phyloP scores from a whole-genome alignment of 1,284 basidiomycete genomes.

The Ceratorhiza oryzae-sativae region DNA sequence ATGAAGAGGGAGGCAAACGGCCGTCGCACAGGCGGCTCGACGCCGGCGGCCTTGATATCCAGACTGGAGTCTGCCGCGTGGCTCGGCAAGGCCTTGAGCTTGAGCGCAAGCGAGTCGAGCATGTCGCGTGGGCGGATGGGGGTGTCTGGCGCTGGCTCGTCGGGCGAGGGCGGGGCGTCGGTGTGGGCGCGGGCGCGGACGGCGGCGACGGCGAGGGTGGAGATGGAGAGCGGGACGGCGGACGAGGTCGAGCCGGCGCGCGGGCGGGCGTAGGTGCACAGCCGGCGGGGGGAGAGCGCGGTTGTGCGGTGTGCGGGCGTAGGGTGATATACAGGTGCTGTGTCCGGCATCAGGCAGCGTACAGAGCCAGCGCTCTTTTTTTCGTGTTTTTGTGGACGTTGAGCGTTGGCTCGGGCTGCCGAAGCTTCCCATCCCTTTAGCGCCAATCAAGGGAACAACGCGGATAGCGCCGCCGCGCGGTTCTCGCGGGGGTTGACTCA shows the following conservation, averaged over 20 bases:
- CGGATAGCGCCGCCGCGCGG: slow-evolving; percentile 13
- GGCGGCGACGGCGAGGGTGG: not conserved
- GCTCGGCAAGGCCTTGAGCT: slow-evolving; percentile 32
- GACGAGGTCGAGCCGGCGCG: slow-evolving; percentile 17
- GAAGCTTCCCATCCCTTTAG: slow-evolving; percentile 7
- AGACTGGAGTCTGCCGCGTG: not conserved
- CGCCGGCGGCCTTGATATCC: not conserved
- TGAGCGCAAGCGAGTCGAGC: slow-evolving; percentile 35
- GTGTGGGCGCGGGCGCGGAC: slow-evolving; percentile 11
- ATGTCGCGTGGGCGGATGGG: slow-evolving; percentile 31
- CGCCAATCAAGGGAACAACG: slow-evolving; percentile 1
- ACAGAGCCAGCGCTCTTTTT: not conserved
- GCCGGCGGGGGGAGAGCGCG: slow-evolving; percentile 24
- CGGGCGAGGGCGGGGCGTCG: slow-evolving; percentile 14
- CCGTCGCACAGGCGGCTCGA: slow-evolving; percentile 5
- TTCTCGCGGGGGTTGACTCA: not conserved
- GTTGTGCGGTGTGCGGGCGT: slow-evolving; percentile 22
- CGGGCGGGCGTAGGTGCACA: slow-evolving; percentile 13
- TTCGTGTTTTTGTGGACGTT: slow-evolving; percentile 5
- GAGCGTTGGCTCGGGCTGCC: slow-evolving; percentile 11
- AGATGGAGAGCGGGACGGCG: slow-evolving; percentile 2
- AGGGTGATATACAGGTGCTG: not conserved
- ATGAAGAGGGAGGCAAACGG: slow-evolving; percentile 27
- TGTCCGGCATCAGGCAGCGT: not conserved
- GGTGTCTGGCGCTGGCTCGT: slow-evolving; percentile 21